Evolutionary conservation across 164 flowering plant species (phyloP).

Genomic region (Aristolochia californica): DNA sequence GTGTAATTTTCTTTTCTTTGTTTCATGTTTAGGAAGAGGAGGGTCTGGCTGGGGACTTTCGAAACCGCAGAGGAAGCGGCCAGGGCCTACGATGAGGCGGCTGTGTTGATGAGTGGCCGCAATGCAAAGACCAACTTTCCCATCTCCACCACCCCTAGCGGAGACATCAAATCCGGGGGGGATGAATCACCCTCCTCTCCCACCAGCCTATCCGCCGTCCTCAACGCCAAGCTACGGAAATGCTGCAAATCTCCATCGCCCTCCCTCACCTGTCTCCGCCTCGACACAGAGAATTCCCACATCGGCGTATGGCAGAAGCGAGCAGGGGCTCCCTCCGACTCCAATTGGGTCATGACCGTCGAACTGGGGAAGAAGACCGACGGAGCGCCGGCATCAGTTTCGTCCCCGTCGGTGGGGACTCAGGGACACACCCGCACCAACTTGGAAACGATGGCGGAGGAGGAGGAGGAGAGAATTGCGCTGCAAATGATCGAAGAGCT

Average conservation of each 20-base stretch:
- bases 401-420: neutral
- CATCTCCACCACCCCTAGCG: slow-evolving; percentile 2
- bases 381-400: neutral
- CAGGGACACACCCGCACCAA: neutral
- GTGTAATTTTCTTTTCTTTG: neutral
- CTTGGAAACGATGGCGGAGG: slow-evolving; percentile 9
- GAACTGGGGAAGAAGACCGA: slow-evolving; percentile 34
- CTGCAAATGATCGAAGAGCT: slow-evolving; percentile 71
- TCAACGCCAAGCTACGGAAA: slow-evolving; percentile 50
- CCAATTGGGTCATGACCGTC: slow-evolving; percentile 73
- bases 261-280: slow-evolving; percentile 71
- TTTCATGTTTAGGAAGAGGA: slow-evolving; percentile 39
- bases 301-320: slow-evolving; percentile 91
- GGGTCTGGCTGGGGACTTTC: slow-evolving; percentile 80
- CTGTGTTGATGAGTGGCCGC: slow-evolving; percentile 59
- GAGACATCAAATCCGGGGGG: neutral
- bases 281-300: slow-evolving; percentile 62
- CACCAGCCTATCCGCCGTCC: slow-evolving; percentile 29
- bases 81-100: slow-evolving; percentile 71
- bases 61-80: slow-evolving; percentile 81
- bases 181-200: slow-evolving; percentile 14
- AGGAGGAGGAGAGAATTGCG: slow-evolving; percentile 43
- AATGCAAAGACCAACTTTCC: slow-evolving; percentile 82
- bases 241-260: slow-evolving; percentile 58
- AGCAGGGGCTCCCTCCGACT: slow-evolving; percentile 46